Evolutionary conservation across 2,329 filamentous ascomycete genomes (phyloP).

Genomic region (Chlorencoelia australis): DNA sequence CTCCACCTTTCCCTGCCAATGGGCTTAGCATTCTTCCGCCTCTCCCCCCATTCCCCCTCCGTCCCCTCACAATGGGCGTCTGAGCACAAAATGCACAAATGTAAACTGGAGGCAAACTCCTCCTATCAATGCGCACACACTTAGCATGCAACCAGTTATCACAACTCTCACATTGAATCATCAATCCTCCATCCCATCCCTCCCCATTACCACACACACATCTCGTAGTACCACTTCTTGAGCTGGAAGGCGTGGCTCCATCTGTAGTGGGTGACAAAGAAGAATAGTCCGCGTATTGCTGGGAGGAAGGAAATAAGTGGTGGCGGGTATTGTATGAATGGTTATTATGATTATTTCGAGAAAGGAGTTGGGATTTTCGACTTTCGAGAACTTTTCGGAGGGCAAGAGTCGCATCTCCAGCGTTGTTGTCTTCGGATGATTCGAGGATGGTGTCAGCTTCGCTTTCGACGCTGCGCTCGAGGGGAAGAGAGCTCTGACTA

Average conservation of each 20-base stretch:
- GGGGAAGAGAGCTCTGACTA: slow-evolving; percentile 18
- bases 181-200: slow-evolving; percentile 40
- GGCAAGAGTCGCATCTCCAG: slow-evolving; percentile 50
- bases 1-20: no score
- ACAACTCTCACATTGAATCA: slow-evolving; percentile 57
- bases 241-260: slow-evolving; percentile 34
- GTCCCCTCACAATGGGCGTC: slow-evolving; percentile 44
- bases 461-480: slow-evolving; percentile 35
- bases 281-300: slow-evolving; percentile 29
- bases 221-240: slow-evolving; percentile 33
- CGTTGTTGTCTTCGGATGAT: slow-evolving; percentile 32
- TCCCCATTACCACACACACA: slow-evolving; percentile 43
- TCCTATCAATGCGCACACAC: slow-evolving; percentile 49
- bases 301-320: slow-evolving; percentile 16
- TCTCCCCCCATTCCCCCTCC: slow-evolving; percentile 38
- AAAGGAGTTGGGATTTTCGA: slow-evolving; percentile 21
- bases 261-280: slow-evolving; percentile 41
- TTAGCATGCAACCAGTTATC: slow-evolving; percentile 56
- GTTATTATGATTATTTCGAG: no score
- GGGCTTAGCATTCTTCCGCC: no score
- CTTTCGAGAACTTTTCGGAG: slow-evolving; percentile 40
- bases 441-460: slow-evolving; percentile 50
- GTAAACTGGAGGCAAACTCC: slow-evolving; percentile 48
- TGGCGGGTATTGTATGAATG: slow-evolving; percentile 15
- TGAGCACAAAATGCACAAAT: slow-evolving; percentile 55